Evolutionary conservation across 208 protist species (phyloP), one percentile per base, ranked within the genome.

Genomic region (Leishmania aethiopica): DNA sequence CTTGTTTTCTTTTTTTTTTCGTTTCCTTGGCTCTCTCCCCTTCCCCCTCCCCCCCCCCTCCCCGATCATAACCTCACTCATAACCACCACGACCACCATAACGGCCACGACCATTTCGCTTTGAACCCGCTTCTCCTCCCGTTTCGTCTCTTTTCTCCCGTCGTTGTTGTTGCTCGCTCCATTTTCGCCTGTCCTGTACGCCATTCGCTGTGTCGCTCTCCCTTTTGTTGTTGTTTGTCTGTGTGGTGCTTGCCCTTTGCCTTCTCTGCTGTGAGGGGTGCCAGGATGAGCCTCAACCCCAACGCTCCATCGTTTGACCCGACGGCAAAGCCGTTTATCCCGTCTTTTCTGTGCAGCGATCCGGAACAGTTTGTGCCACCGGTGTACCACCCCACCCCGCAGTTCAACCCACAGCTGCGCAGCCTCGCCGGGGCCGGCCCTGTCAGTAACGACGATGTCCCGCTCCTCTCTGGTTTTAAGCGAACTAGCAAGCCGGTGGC

Each of bases 231-330:
- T 35, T n/a, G 15, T 0, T 32, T 35, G 45, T 0, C 15, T 35
- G 45, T 19, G 62, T n/a, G 64, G 64, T 71, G 35, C 40, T 73
- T 45, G 35, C 10, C 40, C 25, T 7, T 57, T 55, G 25, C 22
- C 35, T 35, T 75, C 28, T 10, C 47, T 37, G 22, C 1, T 42
- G 17, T 49, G 8, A 19, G 40, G 40, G 37, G 22, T 47, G 25
- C 17, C 42, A 60, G 32, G 83, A 84, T 84, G 55, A 90, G 81
- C 32, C 82, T 94, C 47, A 94, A 96, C 57, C 88, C 87, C n/a
- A 88, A 92, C 83, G 89, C 91, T 2, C 82, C 88, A 35, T 75
- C 88, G 28, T 96, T 96, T 82, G 89, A 91, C 47, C 91, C 93
- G 45, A 90, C 45, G 37, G 86, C 86, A 57, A 84, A 86, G 81